Evolutionary conservation across 2,329 filamentous ascomycete species (phyloP).

Genomic region (Plectosphaerella plurivora): DNA sequence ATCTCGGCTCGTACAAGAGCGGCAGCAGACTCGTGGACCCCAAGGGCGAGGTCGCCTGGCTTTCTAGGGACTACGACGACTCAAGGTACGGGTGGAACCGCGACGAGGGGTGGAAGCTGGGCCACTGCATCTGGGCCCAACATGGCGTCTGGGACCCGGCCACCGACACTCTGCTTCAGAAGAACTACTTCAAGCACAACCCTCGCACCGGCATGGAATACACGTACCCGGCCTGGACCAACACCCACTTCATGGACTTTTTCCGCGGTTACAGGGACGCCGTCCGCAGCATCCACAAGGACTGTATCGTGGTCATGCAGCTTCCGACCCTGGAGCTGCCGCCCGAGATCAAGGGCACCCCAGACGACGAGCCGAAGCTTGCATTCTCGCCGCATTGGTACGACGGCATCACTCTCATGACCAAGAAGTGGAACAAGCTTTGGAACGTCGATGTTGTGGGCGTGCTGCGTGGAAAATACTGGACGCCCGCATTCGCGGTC

Average conservation of each 20-base stretch:
- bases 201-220: conserved; percentile 69
- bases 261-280: conserved; percentile 72
- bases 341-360: conserved; percentile 78
- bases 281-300: conserved; percentile 70
- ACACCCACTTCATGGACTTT: conserved; percentile 85
- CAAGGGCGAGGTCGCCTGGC: conserved; percentile 78
- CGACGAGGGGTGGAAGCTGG: conserved; percentile 82
- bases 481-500: conserved; percentile 85
- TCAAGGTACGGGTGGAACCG: conserved; percentile 85
- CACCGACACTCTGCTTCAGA: conserved; percentile 71
- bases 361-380: conserved; percentile 84
- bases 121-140: conserved; percentile 95
- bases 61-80: conserved; percentile 79
- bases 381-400: conserved; percentile 96
- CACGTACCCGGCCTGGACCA: conserved; percentile 82
- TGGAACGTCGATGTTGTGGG: conserved; percentile 98
- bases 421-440: conserved; percentile 95
- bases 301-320: conserved; percentile 85
- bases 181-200: conserved; percentile 82
- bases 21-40: conserved; percentile 82
- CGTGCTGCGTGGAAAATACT: conserved; percentile 81
- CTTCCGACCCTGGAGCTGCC: conserved; percentile 90
- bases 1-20: conserved; percentile 86
- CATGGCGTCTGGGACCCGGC: conserved; percentile 90
- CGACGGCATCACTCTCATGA: conserved; percentile 93